Percentiles rank a stretch among this genome's conserved stretches.
These are phyloP conservation scores for Neurospora cerealis DNA, from an alignment of 495 filamentous ascomycete genomes.

Conservation along the genomic window DNA sequence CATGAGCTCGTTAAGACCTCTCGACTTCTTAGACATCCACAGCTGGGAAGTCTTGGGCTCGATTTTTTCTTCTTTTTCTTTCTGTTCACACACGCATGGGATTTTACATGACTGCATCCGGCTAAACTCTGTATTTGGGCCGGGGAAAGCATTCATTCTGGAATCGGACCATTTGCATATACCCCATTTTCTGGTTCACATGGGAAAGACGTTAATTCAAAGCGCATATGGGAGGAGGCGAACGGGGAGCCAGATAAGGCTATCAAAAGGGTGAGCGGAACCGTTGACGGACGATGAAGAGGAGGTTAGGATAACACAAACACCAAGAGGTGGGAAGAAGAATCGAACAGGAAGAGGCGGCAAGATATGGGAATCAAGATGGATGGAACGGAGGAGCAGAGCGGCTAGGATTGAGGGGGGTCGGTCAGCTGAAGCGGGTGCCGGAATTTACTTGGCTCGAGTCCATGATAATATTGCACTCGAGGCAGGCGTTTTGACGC, in stretches of 20 bases:
- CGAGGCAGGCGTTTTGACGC: neutral
- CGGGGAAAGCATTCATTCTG: conserved; percentile 3
- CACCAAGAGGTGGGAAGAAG: neutral
- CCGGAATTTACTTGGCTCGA: neutral
- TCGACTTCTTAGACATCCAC: neutral
- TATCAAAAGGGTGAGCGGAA: neutral
- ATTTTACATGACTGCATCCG: neutral
- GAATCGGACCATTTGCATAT: conserved; percentile 13
- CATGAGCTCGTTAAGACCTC: neutral
- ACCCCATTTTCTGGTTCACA: conserved; percentile 7
- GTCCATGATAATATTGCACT: neutral
- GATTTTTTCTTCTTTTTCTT: neutral
- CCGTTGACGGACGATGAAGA: neutral
- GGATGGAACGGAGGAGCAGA: neutral
- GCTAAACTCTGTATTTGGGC: conserved; percentile 2
- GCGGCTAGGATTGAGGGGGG: neutral
- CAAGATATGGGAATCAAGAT: neutral
- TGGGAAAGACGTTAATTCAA: neutral
- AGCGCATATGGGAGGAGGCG: neutral
- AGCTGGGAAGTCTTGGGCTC: neutral
- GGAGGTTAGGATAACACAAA: neutral
- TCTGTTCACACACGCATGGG: neutral
- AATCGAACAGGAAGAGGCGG: neutral
- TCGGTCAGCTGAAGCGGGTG: neutral
- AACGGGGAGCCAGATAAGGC: neutral